Conservation (phyloP, 2,329 filamentous ascomycete species). For the Lachnellula occidentalis region DNA sequence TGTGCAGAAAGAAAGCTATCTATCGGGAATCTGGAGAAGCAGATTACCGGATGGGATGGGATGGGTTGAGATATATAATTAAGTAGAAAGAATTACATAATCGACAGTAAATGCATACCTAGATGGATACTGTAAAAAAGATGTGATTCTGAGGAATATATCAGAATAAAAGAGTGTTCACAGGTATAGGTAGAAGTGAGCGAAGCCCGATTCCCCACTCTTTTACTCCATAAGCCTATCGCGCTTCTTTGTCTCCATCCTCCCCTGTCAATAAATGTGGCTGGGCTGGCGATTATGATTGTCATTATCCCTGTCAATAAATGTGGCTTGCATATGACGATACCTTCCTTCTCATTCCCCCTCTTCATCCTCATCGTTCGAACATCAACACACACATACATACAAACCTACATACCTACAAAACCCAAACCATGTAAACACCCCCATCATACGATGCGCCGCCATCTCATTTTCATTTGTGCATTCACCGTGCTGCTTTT, state of each 20-base stretch:
- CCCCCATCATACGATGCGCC: conserved; percentile 20
- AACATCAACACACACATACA: background rate
- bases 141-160: background rate
- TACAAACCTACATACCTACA: background rate
- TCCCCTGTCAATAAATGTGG: no score
- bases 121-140: no score
- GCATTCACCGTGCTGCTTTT: conserved; percentile 4
- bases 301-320: no score
- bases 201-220: background rate
- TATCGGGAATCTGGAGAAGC: background rate
- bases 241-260: background rate
- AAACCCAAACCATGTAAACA: conserved; percentile 19
- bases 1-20: background rate
- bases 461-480: conserved; percentile 15
- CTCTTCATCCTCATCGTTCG: no score
- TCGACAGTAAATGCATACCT: no score
- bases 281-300: no score
- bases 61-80: background rate
- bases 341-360: no score
- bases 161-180: no score
- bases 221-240: conserved; percentile 1
- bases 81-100: background rate
- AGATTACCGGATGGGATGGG: background rate
- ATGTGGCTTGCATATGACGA: no score
- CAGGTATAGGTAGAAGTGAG: no score